These are phyloP conservation scores for Apiotrichum porosum DNA, from an alignment of 1,284 basidiomycete genomes.

Conservation along the genomic window DNA sequence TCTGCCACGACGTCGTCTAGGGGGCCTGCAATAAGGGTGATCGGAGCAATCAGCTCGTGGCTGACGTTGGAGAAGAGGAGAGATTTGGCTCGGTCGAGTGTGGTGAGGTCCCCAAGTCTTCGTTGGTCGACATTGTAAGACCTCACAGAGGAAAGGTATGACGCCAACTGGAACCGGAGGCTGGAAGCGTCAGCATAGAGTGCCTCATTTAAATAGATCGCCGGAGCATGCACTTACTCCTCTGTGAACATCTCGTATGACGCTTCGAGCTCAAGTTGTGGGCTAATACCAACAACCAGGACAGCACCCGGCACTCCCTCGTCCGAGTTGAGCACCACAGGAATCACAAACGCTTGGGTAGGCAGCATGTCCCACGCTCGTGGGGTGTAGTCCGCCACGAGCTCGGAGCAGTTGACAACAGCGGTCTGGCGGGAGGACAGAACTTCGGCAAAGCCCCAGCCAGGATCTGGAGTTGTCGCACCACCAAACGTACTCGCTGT, in stretches of 20 bases:
- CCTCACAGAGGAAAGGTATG: constrained; percentile 18
- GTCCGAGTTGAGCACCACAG: constrained; percentile 41
- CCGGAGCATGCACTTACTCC: too few relatives aligned
- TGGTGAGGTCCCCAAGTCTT: constrained; percentile 47
- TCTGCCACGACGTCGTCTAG: constrained; percentile 38
- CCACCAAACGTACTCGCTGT: constrained; percentile 26
- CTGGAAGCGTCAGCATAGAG: constrained; percentile 2
- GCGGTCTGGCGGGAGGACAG: constrained; percentile 29
- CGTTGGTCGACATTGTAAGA: constrained; percentile 31
- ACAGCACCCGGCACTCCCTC: constrained; percentile 40
- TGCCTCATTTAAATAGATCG: too few relatives aligned
- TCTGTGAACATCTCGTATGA: constrained; percentile 43
- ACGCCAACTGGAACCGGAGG: constrained; percentile 24
- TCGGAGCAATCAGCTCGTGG: constrained; percentile 48
- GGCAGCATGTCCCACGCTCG: constrained; percentile 46
- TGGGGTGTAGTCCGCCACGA: constrained; percentile 37
- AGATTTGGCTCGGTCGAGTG: constrained; percentile 48
- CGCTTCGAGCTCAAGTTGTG: constrained; percentile 41
- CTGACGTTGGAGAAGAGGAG: constrained; percentile 44
- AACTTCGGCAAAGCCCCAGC: constrained; percentile 42
- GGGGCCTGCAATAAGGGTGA: constrained; percentile 46
- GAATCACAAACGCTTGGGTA: constrained; percentile 45
- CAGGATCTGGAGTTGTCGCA: constrained; percentile 24
- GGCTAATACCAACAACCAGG: constrained; percentile 47
- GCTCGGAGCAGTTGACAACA: constrained; percentile 33